These are phyloP conservation scores for Aspergillus arachidicola DNA, from an alignment of 2,329 filamentous ascomycete species.

Conservation along the genomic window DNA sequence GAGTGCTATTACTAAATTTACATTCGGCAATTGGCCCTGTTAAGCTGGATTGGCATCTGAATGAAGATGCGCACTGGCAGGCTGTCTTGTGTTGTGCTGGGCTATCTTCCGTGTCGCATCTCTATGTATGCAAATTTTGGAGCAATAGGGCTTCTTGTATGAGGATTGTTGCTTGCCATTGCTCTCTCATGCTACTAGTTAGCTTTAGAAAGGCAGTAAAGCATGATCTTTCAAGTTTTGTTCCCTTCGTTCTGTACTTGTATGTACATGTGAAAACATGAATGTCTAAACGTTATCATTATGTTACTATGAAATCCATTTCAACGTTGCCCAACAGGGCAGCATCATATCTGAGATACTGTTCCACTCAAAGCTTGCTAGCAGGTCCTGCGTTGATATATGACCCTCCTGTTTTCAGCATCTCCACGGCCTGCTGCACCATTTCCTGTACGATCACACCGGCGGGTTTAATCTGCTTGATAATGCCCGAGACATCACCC, in stretches of 20 bases:
- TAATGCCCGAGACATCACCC: conserved; percentile 86
- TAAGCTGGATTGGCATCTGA: conserved; percentile 3
- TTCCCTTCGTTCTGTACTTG: conserved; percentile 28
- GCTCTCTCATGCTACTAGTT: conserved; percentile 7
- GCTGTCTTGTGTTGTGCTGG: conserved; percentile 8
- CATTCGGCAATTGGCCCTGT: conserved; percentile 10
- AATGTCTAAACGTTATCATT: conserved; percentile 17
- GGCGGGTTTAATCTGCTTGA: conserved; percentile 77
- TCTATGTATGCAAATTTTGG: conserved; percentile 13
- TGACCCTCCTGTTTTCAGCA: conserved; percentile 63
- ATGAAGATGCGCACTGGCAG: conserved; percentile 5
- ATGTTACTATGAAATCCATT: conserved; percentile 14
- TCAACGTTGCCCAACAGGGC: background rate
- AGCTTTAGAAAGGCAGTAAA: conserved; percentile 11
- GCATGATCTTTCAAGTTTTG: conserved; percentile 14
- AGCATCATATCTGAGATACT: background rate
- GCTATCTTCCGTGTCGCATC: conserved; percentile 9
- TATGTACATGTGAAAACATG: conserved; percentile 34
- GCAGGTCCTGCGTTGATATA: conserved; percentile 55
- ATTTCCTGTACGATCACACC: conserved; percentile 86
- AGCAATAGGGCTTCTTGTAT: conserved; percentile 4
- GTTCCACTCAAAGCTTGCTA: conserved; percentile 49
- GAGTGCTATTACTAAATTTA: conserved; percentile 5
- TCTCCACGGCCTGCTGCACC: conserved; percentile 73
- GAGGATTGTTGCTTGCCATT: conserved; percentile 5